Base-by-base conservation (phyloP, 352 stramenopile species). In the Phytopythium boreale region DNA sequence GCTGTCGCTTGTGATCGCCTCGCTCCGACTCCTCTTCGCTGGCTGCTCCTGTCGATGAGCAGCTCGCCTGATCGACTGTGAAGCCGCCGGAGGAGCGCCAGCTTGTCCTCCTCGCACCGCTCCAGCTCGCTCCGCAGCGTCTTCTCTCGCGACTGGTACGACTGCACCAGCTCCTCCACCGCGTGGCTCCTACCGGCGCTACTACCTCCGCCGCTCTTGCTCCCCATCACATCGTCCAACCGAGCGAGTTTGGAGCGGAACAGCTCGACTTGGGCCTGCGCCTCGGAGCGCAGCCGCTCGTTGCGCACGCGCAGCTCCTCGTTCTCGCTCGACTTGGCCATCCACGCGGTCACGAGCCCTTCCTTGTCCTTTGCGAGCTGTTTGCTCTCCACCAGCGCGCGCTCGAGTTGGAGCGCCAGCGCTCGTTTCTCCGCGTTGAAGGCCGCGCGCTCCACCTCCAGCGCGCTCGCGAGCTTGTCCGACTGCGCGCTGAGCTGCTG, bases 261-360 rank as follows among this genome's bases (percentile, higher is more conserved):
- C 7, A 71, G 61, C 17, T 88, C 76, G 1, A 79, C 39, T 59
- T 85, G 70, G 0, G 75, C 76, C 61, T 88, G 74, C 24, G 69
- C 50, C n/a, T 88, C 76, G 36, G 80, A 70, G 2, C 67, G 55
- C 5, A 76, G 56, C 2, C 76, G 75, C 27, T 87, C 77, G 58
- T 75, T 68, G 5, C 66, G 34, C n/a, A 85, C 27, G 20, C 82
- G 1, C 2, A 86, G 55, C 43, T 88, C 76, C 64, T 88, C 77
- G 12, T 72, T 76, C 39, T 88, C 75, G 29, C 79, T 68, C 3
- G 37, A 59, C 55, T 86, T 88, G 10, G 58, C 53, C 55, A 77
- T 72, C 63, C 75, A 74, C 1, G 65, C 39, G 2, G 51, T 22
- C 20, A 46, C 50, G 3, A 69, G 39, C 8, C 62, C 51, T 12